Percentiles rank a stretch among this genome's conserved stretches.
These are phyloP conservation scores for Pseudoturritis turrita DNA, from an alignment of 345 rosid species.

Conservation along the genomic window DNA sequence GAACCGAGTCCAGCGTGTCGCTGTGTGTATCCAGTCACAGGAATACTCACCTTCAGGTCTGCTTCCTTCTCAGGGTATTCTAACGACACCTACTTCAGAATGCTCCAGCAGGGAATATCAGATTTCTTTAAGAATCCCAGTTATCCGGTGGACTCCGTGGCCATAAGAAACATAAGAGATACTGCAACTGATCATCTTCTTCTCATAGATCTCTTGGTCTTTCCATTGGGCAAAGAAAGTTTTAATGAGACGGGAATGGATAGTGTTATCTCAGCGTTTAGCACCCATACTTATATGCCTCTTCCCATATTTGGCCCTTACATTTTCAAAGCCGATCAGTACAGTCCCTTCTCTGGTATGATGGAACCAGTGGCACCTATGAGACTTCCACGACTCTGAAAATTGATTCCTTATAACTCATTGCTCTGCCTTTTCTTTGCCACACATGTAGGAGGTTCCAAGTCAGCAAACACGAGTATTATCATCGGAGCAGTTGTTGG, in stretches of 20 bases:
- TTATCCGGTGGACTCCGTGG: conserved; percentile 63
- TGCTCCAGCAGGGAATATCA: conserved; percentile 35
- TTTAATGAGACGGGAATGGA: conserved; percentile 48
- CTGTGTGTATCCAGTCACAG: conserved; percentile 64
- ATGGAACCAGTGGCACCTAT: too few relatives aligned
- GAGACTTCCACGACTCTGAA: too few relatives aligned
- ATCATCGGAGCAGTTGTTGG: conserved; percentile 71
- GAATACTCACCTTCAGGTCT: conserved; percentile 55
- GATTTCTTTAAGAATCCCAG: conserved; percentile 18
- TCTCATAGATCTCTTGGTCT: conserved; percentile 41
- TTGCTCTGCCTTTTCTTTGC: not conserved
- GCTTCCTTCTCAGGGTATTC: conserved; percentile 59
- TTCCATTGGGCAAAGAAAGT: conserved; percentile 43
- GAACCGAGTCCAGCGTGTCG: conserved; percentile 57
- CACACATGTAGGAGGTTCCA: conserved; percentile 18
- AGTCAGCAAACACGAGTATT: conserved; percentile 42
- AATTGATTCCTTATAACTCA: not conserved
- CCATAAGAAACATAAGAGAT: conserved; percentile 54
- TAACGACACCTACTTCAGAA: conserved; percentile 32
- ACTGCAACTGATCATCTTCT: conserved; percentile 36
- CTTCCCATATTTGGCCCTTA: conserved; percentile 56
- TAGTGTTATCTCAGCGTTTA: conserved; percentile 49
- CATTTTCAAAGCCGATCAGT: conserved; percentile 36
- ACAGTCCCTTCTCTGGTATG: conserved; percentile 49
- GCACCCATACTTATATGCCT: conserved; percentile 62